Evolutionary conservation across 2,329 filamentous ascomycete species (phyloP).

Genomic region (Fonsecaea erecta): DNA sequence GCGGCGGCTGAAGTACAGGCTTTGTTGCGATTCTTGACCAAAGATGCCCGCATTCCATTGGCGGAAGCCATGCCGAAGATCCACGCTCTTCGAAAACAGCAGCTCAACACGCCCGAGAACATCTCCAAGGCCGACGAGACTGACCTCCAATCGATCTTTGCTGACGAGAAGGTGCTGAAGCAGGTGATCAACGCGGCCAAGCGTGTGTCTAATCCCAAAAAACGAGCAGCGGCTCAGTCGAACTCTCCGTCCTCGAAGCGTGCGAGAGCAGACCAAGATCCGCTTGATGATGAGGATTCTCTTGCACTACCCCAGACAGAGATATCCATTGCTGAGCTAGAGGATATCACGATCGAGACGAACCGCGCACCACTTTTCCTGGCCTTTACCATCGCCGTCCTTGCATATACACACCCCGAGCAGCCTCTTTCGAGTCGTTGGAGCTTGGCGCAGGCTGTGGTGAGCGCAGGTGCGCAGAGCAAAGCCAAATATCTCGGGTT

Average conservation of each 20-base stretch:
- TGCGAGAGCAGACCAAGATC: constrained; percentile 31
- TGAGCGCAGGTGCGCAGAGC: constrained; percentile 77
- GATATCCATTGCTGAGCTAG: constrained; percentile 55
- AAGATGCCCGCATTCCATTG: constrained; percentile 62
- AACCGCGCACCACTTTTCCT: constrained; percentile 83
- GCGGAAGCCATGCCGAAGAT: constrained; percentile 60
- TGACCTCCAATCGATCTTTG: constrained; percentile 50
- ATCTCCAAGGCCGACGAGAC: constrained; percentile 56
- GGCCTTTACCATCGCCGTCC: constrained; percentile 74
- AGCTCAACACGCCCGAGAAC: constrained; percentile 49
- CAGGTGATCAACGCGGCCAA: constrained; percentile 64
- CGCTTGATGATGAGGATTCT: constrained; percentile 44
- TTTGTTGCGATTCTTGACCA: constrained; percentile 62
- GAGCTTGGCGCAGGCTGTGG: constrained; percentile 81
- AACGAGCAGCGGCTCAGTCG: constrained; percentile 50
- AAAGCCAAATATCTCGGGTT: constrained; percentile 78
- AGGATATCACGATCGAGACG: constrained; percentile 65
- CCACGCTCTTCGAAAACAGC: constrained; percentile 57
- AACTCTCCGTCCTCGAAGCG: constrained; percentile 40
- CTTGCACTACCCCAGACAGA: constrained; percentile 43
- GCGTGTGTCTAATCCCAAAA: constrained; percentile 56
- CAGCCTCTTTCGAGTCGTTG: constrained; percentile 83
- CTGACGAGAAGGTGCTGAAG: constrained; percentile 61
- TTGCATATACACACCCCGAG: constrained; percentile 82
- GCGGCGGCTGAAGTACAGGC: constrained; percentile 47